Evolutionary conservation across 257 asterid species (phyloP).

Genomic region (Nicotiana attenuata): DNA sequence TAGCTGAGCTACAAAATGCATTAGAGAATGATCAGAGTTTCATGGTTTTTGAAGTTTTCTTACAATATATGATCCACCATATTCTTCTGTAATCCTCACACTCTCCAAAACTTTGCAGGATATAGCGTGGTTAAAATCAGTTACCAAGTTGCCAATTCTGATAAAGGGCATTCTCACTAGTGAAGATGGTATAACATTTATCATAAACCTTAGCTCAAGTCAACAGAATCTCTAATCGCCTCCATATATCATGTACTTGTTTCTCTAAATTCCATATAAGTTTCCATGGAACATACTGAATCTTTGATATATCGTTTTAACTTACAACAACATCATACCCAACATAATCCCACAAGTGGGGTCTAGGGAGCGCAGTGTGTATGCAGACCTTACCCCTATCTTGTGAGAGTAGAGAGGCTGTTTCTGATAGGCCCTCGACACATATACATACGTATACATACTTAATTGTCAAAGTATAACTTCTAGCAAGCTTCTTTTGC

Average conservation of each 20-base stretch:
- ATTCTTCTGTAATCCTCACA: not conserved
- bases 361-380: too few species aligned
- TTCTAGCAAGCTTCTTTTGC: not conserved
- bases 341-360: too few species aligned
- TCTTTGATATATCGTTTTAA: not conserved
- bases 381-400: too few species aligned
- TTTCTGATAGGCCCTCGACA: too few species aligned
- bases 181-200: conserved; percentile 19
- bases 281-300: not conserved
- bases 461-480: not conserved
- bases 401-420: too few species aligned
- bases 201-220: not conserved
- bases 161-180: conserved; percentile 55
- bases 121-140: conserved; percentile 58
- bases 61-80: not conserved
- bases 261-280: not conserved
- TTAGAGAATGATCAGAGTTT: not conserved
- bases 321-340: too few species aligned
- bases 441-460: not conserved
- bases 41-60: not conserved
- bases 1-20: not conserved
- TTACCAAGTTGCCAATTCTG: conserved; percentile 51
- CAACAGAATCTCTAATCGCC: not conserved
- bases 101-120: conserved; percentile 35
- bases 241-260: not conserved